Base-by-base conservation (phyloP, 2,329 filamentous ascomycete species). In the Pseudogymnoascus sp. region DNA sequence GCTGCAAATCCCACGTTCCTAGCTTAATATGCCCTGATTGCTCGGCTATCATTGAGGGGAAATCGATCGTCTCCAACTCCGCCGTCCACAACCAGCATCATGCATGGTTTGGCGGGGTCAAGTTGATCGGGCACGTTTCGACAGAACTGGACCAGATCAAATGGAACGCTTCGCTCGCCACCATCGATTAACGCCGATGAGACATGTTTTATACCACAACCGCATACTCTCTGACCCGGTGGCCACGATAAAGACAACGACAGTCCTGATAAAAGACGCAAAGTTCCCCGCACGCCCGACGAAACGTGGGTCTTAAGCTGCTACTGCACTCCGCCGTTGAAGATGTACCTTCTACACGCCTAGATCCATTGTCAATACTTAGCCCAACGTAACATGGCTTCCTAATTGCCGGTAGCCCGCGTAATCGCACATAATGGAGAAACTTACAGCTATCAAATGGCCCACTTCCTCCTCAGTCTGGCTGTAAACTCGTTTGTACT, bases 401-500 rank as follows among this genome's bases (percentile, higher is more conserved):
- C 24, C 47, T 53, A 53, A 53, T 53, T 29, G 47, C 47, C 50
- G 29, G 11, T 33, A 56, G 4, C 50, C 4, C n/a, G 33, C 50
- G 50, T 33, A 56, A 56, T 56, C n/a, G 29, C 19, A 35, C 60
- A 31, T 33, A 38, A 50, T 53, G 59, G 61, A 40, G 61, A 61
- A 64, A 80, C 85, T 74, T 78, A 88, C 86, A 65, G 78, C 75
- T 74, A 84, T 85, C 68, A 88, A 78, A 37, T 86, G 79, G 74
- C 86, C 82, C 63, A 96, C 83, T 72, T 90, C 87, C 73, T 89
- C 86, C 70, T 87, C 84, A 1, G 91, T 93, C 71, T 93, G 89
- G 69, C 88, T 80, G 76, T 93, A 99, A 13, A 97, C 91, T 62
- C 87, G 86, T 61, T 88, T 86, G 74, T 97, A 99, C 78, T 95